phyloP scores from a whole-genome alignment of 148 eudicot species.

The Silene conica region DNA sequence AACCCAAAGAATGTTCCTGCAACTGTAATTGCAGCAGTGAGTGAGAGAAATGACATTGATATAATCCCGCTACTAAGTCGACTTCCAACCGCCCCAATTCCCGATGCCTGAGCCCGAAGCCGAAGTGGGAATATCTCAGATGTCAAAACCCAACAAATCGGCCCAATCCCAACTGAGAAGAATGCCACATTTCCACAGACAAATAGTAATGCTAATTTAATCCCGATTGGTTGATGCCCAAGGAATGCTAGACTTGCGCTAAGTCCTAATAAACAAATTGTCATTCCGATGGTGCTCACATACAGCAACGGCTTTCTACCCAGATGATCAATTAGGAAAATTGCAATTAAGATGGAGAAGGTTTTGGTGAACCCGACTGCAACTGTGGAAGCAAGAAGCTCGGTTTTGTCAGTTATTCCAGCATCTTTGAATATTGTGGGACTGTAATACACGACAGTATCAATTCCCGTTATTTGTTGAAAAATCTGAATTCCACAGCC shows the following conservation, averaged over 20 bases:
- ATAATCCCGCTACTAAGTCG: slow-evolving; percentile 78
- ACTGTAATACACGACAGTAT: slow-evolving; percentile 75
- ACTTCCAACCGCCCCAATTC: slow-evolving; percentile 74
- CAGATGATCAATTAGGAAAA: slow-evolving; percentile 54
- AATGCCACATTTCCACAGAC: slow-evolving; percentile 88
- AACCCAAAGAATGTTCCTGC: slow-evolving; percentile 74
- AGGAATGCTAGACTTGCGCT: slow-evolving; percentile 52
- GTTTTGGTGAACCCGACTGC: slow-evolving; percentile 85
- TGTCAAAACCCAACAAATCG: slow-evolving; percentile 77
- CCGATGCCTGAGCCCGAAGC: slow-evolving; percentile 86
- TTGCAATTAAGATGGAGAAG: slow-evolving; percentile 56
- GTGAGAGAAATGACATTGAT: slow-evolving; percentile 73
- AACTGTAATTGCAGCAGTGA: slow-evolving; percentile 49
- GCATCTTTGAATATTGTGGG: slow-evolving; percentile 68
- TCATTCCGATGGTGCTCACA: slow-evolving; percentile 87
- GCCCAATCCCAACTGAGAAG: slow-evolving; percentile 89
- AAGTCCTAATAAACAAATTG: slow-evolving; percentile 52
- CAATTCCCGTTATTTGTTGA: slow-evolving; percentile 87
- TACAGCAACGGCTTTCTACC: slow-evolving; percentile 86
- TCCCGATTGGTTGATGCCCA: slow-evolving; percentile 40
- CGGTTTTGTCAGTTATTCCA: slow-evolving; percentile 44
- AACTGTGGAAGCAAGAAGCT: slow-evolving; percentile 66
- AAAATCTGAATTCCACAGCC: slow-evolving; percentile 86
- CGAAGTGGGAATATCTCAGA: slow-evolving; percentile 82
- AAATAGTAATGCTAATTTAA: slow-evolving; percentile 45